Conservation (phyloP, 768 basidiomycete genomes). For the Boletus subcaerulescens region DNA sequence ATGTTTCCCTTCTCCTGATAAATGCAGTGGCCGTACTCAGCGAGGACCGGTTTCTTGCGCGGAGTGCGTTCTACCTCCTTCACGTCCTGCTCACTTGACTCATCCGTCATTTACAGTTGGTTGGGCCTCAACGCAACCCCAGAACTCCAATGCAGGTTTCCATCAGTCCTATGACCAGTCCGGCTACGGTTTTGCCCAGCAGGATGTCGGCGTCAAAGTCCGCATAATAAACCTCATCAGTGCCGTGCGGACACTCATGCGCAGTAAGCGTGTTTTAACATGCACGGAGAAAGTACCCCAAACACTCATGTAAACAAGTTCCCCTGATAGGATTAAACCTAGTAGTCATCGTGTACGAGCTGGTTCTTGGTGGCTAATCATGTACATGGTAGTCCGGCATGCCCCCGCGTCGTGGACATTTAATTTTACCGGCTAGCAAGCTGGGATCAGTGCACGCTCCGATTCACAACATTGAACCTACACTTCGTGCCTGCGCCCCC, state of each 20-base stretch:
- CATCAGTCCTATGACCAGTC: slow-evolving; percentile 68
- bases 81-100: slow-evolving; percentile 14
- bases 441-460: slow-evolving; percentile 5
- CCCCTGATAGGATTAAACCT: slow-evolving; percentile 88
- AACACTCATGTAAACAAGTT: slow-evolving; percentile 50
- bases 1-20: slow-evolving; percentile 82
- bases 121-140: slow-evolving; percentile 73
- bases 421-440: slow-evolving; percentile 14
- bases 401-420: slow-evolving; percentile 11
- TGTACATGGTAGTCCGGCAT: slow-evolving; percentile 15
- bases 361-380: slow-evolving; percentile 57
- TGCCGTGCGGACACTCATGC: slow-evolving; percentile 94
- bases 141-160: slow-evolving; percentile 53
- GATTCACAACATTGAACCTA: slow-evolving; percentile 7
- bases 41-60: slow-evolving; percentile 93
- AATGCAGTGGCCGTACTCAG: slow-evolving; percentile 95
- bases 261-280: slow-evolving; percentile 64
- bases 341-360: slow-evolving; percentile 81
- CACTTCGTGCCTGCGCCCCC: slow-evolving; percentile 12
- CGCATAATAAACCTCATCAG: slow-evolving; percentile 89
- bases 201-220: slow-evolving; percentile 73
- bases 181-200: slow-evolving; percentile 51
- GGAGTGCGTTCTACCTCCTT: slow-evolving; percentile 55
- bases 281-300: slow-evolving; percentile 10
- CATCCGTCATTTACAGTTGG: slow-evolving; percentile 57